These are phyloP conservation scores for Kodamaea ohmeri DNA, from an alignment of 1,139 yeast species.

Conservation along the genomic window DNA sequence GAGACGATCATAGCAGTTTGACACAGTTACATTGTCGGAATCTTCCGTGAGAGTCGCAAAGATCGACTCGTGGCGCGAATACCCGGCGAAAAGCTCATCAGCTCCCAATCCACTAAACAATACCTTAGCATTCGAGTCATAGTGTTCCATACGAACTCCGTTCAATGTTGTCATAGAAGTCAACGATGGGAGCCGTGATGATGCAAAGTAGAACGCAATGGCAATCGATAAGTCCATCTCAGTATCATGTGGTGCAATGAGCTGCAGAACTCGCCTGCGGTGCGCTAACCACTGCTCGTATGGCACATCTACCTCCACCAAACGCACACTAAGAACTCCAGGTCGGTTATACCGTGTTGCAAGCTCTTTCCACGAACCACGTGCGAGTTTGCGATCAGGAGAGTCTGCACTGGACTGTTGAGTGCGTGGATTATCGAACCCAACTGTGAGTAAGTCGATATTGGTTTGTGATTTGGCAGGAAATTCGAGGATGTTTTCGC, in stretches of 20 bases:
- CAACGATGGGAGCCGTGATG: constrained; percentile 12
- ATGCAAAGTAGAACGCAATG: constrained; percentile 88
- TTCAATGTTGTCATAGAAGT: no score
- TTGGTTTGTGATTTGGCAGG: constrained; percentile 6
- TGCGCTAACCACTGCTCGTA: constrained; percentile 61
- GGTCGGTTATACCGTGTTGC: constrained; percentile 32
- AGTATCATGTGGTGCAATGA: constrained; percentile 81
- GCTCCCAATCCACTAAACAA: constrained; percentile 95
- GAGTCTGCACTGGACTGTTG: constrained; percentile 57
- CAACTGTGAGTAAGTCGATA: constrained; percentile 84
- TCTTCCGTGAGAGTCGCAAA: constrained; percentile 25
- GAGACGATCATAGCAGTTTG: constrained; percentile 23
- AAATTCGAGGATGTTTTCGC: constrained; percentile 21
- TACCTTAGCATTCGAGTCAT: constrained; percentile 60
- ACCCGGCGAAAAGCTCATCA: constrained; percentile 93
- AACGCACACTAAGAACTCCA: constrained; percentile 35
- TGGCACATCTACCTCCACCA: constrained; percentile 68
- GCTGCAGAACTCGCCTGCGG: constrained; percentile 50
- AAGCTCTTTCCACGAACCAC: constrained; percentile 56
- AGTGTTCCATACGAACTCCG: constrained; percentile 16
- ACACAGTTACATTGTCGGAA: constrained; percentile 18
- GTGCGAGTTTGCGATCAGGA: constrained; percentile 80
- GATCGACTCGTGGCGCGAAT: constrained; percentile 67
- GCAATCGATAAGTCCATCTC: constrained; percentile 97
- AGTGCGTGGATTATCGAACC: constrained; percentile 88